Percentiles rank a stretch among this genome's conserved stretches.
Evolutionary conservation across 2,329 filamentous ascomycete species (phyloP).

Genomic region (Botrytis paeoniae): DNA sequence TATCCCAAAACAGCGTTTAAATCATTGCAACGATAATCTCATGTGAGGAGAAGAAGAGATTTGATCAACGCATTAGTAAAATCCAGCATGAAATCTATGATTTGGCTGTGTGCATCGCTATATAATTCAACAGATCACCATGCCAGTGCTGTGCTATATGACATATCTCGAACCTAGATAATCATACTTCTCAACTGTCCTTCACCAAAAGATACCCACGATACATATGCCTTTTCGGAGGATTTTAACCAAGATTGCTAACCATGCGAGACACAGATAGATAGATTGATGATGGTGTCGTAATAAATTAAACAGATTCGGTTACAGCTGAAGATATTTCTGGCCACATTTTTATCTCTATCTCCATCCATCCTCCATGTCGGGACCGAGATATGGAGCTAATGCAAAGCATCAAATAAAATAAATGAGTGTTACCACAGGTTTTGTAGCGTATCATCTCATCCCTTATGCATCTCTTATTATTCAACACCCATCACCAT

Average conservation of each 20-base stretch:
- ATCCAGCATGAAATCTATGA: conserved; percentile 1
- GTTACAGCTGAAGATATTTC: neutral
- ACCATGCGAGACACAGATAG: conserved; percentile 5
- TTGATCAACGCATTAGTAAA: neutral
- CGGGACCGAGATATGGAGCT: neutral
- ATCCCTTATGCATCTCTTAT: neutral
- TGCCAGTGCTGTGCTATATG: conserved; percentile 2
- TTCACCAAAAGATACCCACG: neutral
- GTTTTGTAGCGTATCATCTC: neutral
- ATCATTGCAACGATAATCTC: neutral
- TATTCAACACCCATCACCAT: neutral
- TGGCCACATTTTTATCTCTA: neutral
- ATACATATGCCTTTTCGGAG: conserved; percentile 12
- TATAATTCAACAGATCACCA: neutral
- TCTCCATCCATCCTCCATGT: neutral
- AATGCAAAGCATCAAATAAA: conserved; percentile 11
- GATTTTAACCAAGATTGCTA: conserved; percentile 17
- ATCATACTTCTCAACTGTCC: neutral
- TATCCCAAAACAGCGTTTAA: neutral
- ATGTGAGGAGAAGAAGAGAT: neutral
- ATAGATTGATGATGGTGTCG: neutral
- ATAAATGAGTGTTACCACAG: neutral
- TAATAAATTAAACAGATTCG: neutral
- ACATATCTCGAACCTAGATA: conserved; percentile 13
- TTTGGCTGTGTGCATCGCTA: neutral